Conservation (phyloP, 768 basidiomycete genomes). For the Lyophyllum decastes region DNA sequence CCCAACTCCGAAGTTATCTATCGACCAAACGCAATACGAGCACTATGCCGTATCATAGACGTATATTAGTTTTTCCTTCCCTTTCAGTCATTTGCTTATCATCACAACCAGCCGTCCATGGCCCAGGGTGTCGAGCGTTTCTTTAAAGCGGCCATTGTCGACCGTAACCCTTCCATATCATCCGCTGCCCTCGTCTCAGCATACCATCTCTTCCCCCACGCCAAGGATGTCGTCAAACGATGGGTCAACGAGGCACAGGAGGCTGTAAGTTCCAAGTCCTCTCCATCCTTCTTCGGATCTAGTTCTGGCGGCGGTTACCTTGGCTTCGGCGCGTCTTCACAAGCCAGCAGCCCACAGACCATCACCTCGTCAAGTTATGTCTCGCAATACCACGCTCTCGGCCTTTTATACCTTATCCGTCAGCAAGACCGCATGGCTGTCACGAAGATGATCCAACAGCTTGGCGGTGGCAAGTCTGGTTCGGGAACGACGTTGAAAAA, state of each 20-base stretch:
- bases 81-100: not conserved
- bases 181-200: constrained; percentile 96
- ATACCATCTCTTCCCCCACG: constrained; percentile 92
- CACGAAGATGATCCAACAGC: constrained; percentile 98
- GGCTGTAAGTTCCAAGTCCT: constrained; percentile 87
- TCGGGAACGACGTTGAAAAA: constrained; percentile 87
- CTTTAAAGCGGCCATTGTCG: constrained; percentile 99
- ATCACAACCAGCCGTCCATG: constrained; percentile 82
- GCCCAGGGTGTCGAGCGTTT: constrained; percentile 97
- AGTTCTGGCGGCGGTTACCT: constrained; percentile 62
- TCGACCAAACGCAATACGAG: constrained; percentile 95
- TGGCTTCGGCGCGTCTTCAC: constrained; percentile 65
- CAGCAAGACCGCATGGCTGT: constrained; percentile 99
- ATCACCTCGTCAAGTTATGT: constrained; percentile 89
- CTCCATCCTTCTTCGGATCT: constrained; percentile 64
- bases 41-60: constrained; percentile 95
- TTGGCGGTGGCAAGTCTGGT: constrained; percentile 86
- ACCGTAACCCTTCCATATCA: constrained; percentile 92
- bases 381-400: constrained; percentile 96
- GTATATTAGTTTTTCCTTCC: constrained; percentile 51
- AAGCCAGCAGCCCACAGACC: constrained; percentile 65
- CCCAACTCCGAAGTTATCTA: constrained; percentile 98
- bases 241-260: constrained; percentile 99
- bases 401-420: constrained; percentile 90
- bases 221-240: constrained; percentile 94